These are phyloP conservation scores for Dictyostelium purpureum DNA, from an alignment of 78 protist genomes.

Conservation along the genomic window DNA sequence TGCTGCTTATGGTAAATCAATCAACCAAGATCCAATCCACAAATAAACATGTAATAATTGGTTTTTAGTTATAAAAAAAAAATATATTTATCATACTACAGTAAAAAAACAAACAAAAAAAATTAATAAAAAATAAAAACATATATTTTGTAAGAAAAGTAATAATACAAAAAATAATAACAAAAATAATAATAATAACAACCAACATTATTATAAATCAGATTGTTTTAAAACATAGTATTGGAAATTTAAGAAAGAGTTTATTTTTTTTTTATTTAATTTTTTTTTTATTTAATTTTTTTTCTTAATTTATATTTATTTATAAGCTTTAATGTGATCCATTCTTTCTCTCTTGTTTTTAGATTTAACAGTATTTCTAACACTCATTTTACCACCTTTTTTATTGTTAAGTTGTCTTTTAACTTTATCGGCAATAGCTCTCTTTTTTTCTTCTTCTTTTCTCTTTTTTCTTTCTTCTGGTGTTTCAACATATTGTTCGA, in stretches of 20 bases:
- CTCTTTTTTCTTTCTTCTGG: slow-evolving; percentile 9
- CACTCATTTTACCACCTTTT: neutral
- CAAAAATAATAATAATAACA: neutral
- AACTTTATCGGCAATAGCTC: slow-evolving; percentile 11
- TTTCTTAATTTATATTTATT: neutral
- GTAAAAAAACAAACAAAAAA: too few relatives aligned
- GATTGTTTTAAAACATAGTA: neutral
- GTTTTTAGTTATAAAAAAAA: too few relatives aligned
- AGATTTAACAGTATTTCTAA: slow-evolving; percentile 50
- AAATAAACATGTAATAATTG: too few relatives aligned
- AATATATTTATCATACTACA: too few relatives aligned
- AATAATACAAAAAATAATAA: neutral
- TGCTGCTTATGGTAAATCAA: neutral
- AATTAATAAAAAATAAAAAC: neutral
- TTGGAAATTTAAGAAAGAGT: too few relatives aligned
- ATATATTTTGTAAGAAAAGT: neutral
- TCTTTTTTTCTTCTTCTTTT: slow-evolving; percentile 7
- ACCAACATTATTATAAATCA: neutral
- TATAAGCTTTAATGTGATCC: slow-evolving; percentile 15
- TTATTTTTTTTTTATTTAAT: neutral
- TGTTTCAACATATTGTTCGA: neutral
- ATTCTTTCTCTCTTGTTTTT: slow-evolving; percentile 29
- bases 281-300: neutral
- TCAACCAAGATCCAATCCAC: slow-evolving; percentile 68
- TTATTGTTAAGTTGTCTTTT: slow-evolving; percentile 19